phyloP scores from a whole-genome alignment of 345 rosid species.

The Acer saccharum region DNA sequence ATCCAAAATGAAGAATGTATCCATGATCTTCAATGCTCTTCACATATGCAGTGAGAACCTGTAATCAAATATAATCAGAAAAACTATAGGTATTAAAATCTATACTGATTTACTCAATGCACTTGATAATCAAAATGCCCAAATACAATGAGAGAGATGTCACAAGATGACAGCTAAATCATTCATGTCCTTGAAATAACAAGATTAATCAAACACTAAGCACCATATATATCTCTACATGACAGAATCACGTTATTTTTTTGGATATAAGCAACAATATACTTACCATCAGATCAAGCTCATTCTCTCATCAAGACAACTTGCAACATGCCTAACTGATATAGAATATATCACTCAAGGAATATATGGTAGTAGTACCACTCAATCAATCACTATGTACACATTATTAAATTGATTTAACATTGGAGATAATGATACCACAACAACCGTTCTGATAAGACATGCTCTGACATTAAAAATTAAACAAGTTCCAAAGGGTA shows the following conservation, averaged over 20 bases:
- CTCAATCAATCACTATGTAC: background rate
- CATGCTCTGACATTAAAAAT: background rate
- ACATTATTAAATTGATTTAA: background rate
- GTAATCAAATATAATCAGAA: constrained; percentile 21
- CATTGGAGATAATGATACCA: background rate
- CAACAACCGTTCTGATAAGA: background rate
- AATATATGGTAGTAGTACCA: background rate
- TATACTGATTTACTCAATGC: background rate
- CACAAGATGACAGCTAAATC: background rate
- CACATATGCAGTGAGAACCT: constrained; percentile 76
- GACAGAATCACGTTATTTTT: background rate
- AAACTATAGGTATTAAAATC: background rate
- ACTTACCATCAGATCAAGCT: background rate
- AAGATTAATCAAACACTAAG: background rate
- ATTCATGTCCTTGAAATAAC: background rate
- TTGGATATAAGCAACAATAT: constrained; percentile 1
- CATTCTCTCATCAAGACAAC: background rate
- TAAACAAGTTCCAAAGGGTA: background rate
- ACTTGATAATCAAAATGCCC: background rate
- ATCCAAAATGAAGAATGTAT: constrained; percentile 88
- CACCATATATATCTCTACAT: background rate
- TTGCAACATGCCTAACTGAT: background rate
- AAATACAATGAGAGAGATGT: background rate
- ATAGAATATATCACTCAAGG: background rate
- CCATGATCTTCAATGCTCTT: constrained; percentile 98